Evolutionary conservation across 2,329 filamentous ascomycete species (phyloP), one percentile per base, ranked within the genome.

Genomic region (Chrysosporium keratinophilum): DNA sequence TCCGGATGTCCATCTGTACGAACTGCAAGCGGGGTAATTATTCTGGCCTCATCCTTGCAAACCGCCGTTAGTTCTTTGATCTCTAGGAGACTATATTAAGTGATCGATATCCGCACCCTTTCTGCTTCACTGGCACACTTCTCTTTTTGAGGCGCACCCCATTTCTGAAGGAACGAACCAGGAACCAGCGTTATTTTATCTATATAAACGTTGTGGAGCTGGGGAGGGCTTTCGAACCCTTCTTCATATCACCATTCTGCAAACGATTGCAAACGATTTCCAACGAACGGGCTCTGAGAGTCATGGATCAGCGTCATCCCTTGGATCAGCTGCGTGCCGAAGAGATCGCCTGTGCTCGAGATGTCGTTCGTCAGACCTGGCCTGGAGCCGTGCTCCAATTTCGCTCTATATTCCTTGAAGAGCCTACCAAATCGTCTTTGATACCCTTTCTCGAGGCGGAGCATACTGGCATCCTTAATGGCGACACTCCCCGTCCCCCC

Each of bases 311-410:
- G 33, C 69, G 68, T 37, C 76, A 78, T 59, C 78, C 79, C 14
- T 71, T 81, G 67, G 77, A 78, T 62, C 78, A 73, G 60, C 74
- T 83, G 54, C 76, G 71, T 47, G 65, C 77, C 61, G 71, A 78
- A 39, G 80, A 83, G 65, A 79, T 80, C 17, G 69, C 71, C 53
- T 63, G 67, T 17, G 75, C 78, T 40, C 70, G 73, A 41, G 75
- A 76, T 58, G 65, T 79, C 42, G 71, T 81, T 56, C 68, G 74
- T 34, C 69, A 71, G 31, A 59, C 64, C 3, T 67, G 72, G 50
- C 63, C 64, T 35, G 63, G 66, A 47, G 60, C 59, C 10, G 62
- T 71, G 14, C 62, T 74, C 50, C 65, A 70, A 50, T 78, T 78
- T 59, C 69, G 76, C 1, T 74, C 76, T 56, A 78, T 78, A 28